phyloP scores from a whole-genome alignment of 139 green algal species.

The Micractinium conductrix region DNA sequence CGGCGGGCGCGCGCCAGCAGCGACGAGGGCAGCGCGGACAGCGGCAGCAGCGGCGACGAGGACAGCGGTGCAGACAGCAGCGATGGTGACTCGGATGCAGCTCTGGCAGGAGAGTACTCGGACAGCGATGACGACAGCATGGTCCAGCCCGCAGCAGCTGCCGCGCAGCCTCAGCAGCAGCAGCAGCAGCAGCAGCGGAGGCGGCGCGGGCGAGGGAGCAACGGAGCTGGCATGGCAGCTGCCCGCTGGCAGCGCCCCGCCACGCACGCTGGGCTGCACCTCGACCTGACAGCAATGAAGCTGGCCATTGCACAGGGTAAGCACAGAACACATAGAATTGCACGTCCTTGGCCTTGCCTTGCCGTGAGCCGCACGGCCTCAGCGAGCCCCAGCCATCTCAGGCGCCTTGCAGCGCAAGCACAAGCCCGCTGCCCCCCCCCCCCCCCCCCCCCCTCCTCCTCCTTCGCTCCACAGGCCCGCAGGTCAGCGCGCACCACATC shows the following conservation, averaged over 20 bases:
- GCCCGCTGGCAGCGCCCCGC: background rate
- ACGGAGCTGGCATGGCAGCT: background rate
- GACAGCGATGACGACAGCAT: too few species aligned
- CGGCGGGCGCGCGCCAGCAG: background rate
- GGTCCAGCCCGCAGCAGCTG: background rate
- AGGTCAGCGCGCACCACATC: slow-evolving; percentile 37
- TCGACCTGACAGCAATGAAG: background rate
- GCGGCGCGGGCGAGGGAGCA: background rate
- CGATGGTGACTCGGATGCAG: background rate
- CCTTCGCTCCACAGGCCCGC: background rate
- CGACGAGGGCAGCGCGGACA: background rate
- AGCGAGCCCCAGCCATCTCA: too few species aligned
- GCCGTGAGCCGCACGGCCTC: too few species aligned
- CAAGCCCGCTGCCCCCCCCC: background rate
- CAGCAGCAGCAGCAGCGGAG: background rate
- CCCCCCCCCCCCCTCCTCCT: background rate
- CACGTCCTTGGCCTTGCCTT: too few species aligned
- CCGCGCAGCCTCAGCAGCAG: background rate
- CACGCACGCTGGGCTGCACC: background rate
- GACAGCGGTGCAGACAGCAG: background rate
- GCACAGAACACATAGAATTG: too few species aligned
- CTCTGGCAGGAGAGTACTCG: background rate
- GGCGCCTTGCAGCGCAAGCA: too few species aligned
- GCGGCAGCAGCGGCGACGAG: background rate
- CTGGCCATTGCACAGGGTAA: background rate